Base-by-base conservation (phyloP, 768 basidiomycete species). In the Hemileccinum impolitum region DNA sequence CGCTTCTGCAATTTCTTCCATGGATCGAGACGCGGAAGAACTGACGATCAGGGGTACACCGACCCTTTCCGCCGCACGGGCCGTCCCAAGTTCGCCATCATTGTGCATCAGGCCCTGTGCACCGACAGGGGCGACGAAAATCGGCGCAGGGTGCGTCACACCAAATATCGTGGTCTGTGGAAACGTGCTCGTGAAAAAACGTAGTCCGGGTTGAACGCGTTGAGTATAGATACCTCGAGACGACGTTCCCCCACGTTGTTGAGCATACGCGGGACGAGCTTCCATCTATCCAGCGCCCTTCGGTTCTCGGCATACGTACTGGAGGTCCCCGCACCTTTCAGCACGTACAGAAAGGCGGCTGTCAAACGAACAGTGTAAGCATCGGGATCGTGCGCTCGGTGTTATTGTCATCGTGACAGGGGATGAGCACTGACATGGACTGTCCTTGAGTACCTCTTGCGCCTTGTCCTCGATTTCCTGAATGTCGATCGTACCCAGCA, bases 271-370 rank as follows among this genome's bases (percentile, higher is more conserved):
- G 80, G 80, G 18, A 82, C 64, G 53, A 84, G 79, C 35, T 73
- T 70, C 75, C 77, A 81, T 15, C 70, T 65, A 50, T 77, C 75
- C 58, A 81, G 76, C 0, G 80, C 79, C 52, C 78, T 75, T 39
- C 75, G 70, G 58, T 92, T 92, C 52, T 78, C 80, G 25, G 65
- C 71, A 61, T 82, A 77, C 3, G 90, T 92, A 23, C 75, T 70
- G 48, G 72, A 70, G 5, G 79, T 77, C 0, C 90, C 90, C 4
- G 90, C 88, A 55, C 79, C 82, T 40, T 85, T 86, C 47, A 74
- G 73, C 5, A 84, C 81, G 57, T 89, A 91, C 63, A 76, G 67
- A 69, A 83, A 91, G 9, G 85, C 75, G 63, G 36, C 81, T 87
- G 40, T 15, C 12, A 30, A 30, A 30, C 28, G 28, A 30, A 9